Evolutionary conservation across 1,139 yeast species (phyloP), one percentile per base, ranked within the genome.

Genomic region (Kodamaea anthophila): DNA sequence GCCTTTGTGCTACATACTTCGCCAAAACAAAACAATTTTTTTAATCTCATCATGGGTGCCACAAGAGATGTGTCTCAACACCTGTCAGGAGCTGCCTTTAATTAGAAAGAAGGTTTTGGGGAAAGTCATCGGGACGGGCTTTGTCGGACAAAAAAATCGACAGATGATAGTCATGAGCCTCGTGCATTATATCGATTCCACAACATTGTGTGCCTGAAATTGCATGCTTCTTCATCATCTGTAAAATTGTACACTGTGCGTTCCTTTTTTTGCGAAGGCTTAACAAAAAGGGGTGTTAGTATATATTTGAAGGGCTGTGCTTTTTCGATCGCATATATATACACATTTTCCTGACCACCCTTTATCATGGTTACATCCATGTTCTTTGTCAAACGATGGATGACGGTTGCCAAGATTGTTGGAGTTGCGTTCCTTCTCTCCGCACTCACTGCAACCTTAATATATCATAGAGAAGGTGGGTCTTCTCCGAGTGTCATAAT

Each of bases 311-410:
- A 19, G 9, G 10, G 21, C 10, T 7, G 21, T 19, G 10, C 18
- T 6, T 9, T 16, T 9, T 16, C 9, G 18, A 16, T 6, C 21
- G 21, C n/a, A 19, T 5, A 19, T 8, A 19, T n/a, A 7, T 19
- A 8, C 7, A 19, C 16, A 24, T 12, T 16, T 6, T n/a, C 9
- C 18, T 13, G 18, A 13, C 5, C 5, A 19, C 18, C 8, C 6
- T 9, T 16, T 16, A 9, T 7, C 9, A 7, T 19, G 10, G 21
- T 7, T 8, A 5, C n/a, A 22, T 12, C 18, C 13, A 18, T 24
- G 19, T 22, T 29, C 9, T 15, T 29, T 10, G 24, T 18, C 26
- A 29, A 29, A 16, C 12, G 32, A 25, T 29, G 27, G 27, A 7
- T 29, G 4, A 21, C 24, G 10, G 23, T 15, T 9, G 9, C 28